Percentiles rank a stretch among this genome's conserved stretches.
phyloP scores from a whole-genome alignment of 768 basidiomycete species.

The Zangia roseola region DNA sequence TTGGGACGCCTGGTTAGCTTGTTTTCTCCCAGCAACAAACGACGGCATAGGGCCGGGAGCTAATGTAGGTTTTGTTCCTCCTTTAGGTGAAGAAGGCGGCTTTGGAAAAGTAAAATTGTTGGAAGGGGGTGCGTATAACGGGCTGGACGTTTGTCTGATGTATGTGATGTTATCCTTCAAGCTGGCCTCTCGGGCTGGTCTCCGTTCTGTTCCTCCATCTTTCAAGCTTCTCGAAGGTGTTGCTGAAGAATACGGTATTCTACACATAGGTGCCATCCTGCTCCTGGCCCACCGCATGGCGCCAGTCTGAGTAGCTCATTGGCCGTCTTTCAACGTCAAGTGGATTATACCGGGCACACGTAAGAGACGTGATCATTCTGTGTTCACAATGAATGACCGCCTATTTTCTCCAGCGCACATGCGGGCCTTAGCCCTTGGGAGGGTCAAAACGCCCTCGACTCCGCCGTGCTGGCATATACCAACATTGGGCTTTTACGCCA shows the following conservation, averaged over 20 bases:
- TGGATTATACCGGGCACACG: constrained; percentile 77
- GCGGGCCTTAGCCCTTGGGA: constrained; percentile 86
- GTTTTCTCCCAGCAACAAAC: background rate
- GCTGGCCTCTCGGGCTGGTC: no score
- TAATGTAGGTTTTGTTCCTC: no score
- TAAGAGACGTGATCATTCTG: constrained; percentile 27
- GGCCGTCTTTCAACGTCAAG: constrained; percentile 54
- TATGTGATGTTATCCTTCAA: constrained; percentile 30
- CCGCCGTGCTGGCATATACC: constrained; percentile 79
- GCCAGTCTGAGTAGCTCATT: constrained; percentile 64
- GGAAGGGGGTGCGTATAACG: constrained; percentile 69
- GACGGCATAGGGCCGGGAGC: background rate
- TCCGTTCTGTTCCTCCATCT: background rate
- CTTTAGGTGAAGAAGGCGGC: constrained; percentile 73
- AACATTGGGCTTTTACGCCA: constrained; percentile 79
- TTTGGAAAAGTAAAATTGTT: constrained; percentile 68
- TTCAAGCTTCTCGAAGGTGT: background rate
- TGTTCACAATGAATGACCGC: background rate
- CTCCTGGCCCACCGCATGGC: constrained; percentile 66
- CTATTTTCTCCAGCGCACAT: constrained; percentile 55
- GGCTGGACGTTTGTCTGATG: constrained; percentile 78
- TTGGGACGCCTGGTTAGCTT: constrained; percentile 72
- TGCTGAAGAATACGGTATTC: background rate
- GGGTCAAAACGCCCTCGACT: constrained; percentile 80
- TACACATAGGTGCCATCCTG: constrained; percentile 71